Conservation (phyloP, 805 yeast species). For the Suhomyces vadensis region DNA sequence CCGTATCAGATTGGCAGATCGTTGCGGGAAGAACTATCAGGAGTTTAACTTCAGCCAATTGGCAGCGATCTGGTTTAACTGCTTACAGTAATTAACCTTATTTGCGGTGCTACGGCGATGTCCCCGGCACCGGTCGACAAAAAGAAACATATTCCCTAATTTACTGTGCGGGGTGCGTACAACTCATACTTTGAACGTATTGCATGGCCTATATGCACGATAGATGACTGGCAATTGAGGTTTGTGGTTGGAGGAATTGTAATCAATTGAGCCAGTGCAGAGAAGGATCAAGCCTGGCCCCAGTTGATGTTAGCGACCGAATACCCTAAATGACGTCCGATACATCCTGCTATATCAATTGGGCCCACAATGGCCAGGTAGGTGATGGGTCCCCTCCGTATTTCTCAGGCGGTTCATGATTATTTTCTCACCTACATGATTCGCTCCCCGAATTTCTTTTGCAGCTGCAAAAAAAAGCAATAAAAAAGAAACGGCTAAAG, state of each 20-base stretch:
- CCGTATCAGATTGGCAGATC: no score
- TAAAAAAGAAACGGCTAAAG: constrained; percentile 8
- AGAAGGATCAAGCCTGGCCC: no score
- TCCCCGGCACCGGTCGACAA: neutral
- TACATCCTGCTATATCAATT: no score
- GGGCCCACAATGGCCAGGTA: no score
- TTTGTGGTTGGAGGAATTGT: neutral
- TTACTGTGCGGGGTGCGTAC: constrained; percentile 9
- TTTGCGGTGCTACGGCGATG: neutral
- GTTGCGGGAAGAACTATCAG: no score
- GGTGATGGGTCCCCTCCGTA: no score
- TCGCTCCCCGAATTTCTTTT: constrained; percentile 9
- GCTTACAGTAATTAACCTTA: neutral
- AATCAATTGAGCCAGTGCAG: neutral
- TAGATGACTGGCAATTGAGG: neutral
- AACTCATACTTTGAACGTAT: constrained; percentile 5
- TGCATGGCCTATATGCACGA: constrained; percentile 2
- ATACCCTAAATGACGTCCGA: no score
- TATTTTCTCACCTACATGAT: constrained; percentile 2
- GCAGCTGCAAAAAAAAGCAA: constrained; percentile 10
- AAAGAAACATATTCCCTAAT: constrained; percentile 6
- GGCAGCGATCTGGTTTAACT: no score
- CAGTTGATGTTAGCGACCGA: no score
- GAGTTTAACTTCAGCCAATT: no score
- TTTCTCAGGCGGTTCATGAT: neutral